Base-by-base conservation (phyloP, 768 basidiomycete genomes). In the Psilocybe tampanensis region DNA sequence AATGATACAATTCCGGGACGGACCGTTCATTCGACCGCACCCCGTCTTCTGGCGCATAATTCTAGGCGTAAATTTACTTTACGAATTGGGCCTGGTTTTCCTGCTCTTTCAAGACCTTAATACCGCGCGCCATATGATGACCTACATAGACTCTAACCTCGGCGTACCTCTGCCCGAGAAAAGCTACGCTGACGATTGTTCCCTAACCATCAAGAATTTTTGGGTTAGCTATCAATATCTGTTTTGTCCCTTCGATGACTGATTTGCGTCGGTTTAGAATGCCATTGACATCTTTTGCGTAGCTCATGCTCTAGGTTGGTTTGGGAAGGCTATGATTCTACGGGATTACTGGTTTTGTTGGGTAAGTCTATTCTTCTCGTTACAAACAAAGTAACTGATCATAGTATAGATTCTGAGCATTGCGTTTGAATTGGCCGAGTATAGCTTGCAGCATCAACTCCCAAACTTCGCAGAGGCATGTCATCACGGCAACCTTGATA, bases 341-440 rank as follows among this genome's bases (percentile, higher is more conserved):
- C 84, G 93, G 21, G 93, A 95, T 66, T 94, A 95, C 66, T 94
- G 92, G 92, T 94, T 94, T 67, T 94, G 93, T 66, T 94, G 93
- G 92, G 92, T 92, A 65, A 56, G 76, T 71, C 34, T 22, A 44
- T 49, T 19, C 54, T 13, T 44, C 44, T 47, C 45, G 17, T 24
- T 54, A 44, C 64, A 29, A 62, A 47, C 47, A 57, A 51, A 45
- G 36, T 17, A 50, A 13, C 54, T 42, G 52, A 55, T 13, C 21
- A 23, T 36, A 62, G 17, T 44, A 33, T 64, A 94, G 92, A 94
- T 94, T 64, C 72, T 94, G 58, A 92, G 90, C 69, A 81, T 94
- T 52, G 90, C 91, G 19, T 94, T 94, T 62, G 92, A 94, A 69
- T 79, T 94, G 29, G 92, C 92, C 18, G 92, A 94, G 70, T 94